Base-by-base conservation (phyloP, 108 stramenopile species). In the Skeletonema costatum region DNA sequence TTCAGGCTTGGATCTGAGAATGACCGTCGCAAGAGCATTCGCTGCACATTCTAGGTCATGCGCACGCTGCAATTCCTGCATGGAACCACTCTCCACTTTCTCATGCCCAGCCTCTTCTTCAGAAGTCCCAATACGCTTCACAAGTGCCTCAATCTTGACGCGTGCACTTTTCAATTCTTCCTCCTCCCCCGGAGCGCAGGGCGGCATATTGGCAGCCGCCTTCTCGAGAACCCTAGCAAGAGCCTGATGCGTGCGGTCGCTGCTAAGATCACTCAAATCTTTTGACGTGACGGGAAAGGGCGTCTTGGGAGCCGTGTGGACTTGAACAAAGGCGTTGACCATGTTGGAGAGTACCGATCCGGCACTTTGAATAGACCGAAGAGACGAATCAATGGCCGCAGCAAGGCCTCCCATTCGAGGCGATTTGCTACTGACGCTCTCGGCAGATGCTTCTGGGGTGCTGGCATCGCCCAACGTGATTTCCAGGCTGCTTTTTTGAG, bases 1-100 rank as follows among this genome's bases (percentile, higher is more conserved):
- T 33, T 94, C 90, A 1, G 89, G 89, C 69, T 69, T 85, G 29
- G 90, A 92, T 30, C 82, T 63, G 16, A 94, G 72, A 70, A 94
- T 35, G 32, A 87, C 80, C 0, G 89, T 80, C 10, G 93, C 86
- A 13, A 94, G 69, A 14, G 89, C 77, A 79, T 83, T 90, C 7
- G 90, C 93, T 2, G 75, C 77, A 17, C 86, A 61, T 29, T 82
- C 85, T 42, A 29, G 30, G 14, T 66, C 31, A 59, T 65, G 16
- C 9, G 9, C 68, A 51, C 44, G 64, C 33, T 38, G 63, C 36
- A 39, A 46, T 5, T 71, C 78, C 33, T 88, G 77, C 36, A 67
- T 59, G 29, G 69, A 73, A 32, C 89, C 81, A 25, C 78, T 80
- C 2, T 71, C 72, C 42, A 66, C 83, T 2, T 75, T 56, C 0